Evolutionary conservation across 768 basidiomycete species (phyloP), one percentile per base, ranked within the genome.

Genomic region (Galerina sulciceps): DNA sequence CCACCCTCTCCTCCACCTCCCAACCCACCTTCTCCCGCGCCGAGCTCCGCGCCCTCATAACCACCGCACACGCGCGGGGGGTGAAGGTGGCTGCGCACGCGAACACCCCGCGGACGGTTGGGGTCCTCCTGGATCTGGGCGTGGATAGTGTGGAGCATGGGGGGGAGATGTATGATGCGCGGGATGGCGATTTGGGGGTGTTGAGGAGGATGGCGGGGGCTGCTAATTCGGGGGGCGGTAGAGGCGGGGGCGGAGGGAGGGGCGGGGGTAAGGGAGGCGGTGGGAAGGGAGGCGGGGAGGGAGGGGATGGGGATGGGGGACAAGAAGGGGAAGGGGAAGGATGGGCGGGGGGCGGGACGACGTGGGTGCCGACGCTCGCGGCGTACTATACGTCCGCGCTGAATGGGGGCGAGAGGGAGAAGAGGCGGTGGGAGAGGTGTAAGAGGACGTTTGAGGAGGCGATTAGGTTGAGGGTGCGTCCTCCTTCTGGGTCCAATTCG

Each of bases 131-230:
- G 15, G 65, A 67, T 5, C 67, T 81, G 9, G 75, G 73, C 9
- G 73, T 84, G 50, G 81, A 88, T 65, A 81, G 78, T 22, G 75
- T 90, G 58, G 87, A 89, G 65, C 88, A 88, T 66, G 86, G 82
- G 2, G 70, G 62, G 17, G 71, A 73, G 18, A 65, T 75, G 17
- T 73, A 64, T 59, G 65, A 65, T 47, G 53, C 58, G 11, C 43
- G 63, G 17, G 58, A 57, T 10, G 58, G 61, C 14, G 61, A 69
- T 37, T 51, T 58, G n/a, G 57, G 49, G n/a, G 50, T 70, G 36
- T 65, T 78, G 18, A 51, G 59, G 14, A 65, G 66, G n/a, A 66
- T 76, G 38, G 65, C 68, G 10, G 53, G 57, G 46, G 62, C 67
- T 11, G 45, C 22, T n/a, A 47, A 31, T 6, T 31, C 45, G 2